Evolutionary conservation across 176 grass and related monocot genomes (phyloP).

Genomic region (Juncus effusus): DNA sequence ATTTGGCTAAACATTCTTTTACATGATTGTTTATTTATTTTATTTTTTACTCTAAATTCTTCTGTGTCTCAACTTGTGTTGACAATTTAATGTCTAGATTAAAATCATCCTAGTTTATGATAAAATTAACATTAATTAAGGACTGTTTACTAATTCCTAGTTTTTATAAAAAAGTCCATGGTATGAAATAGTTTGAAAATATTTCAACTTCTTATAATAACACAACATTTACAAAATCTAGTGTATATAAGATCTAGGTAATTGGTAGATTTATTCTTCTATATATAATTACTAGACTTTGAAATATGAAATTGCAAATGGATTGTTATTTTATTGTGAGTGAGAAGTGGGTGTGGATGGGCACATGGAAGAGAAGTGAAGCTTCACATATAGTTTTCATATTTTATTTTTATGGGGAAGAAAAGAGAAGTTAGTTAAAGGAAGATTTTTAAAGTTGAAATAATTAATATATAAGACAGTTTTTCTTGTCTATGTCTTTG

Average conservation of each 20-base stretch:
- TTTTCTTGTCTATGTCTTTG: too few species aligned
- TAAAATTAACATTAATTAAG: too few species aligned
- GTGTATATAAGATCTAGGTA: slow-evolving; percentile 1
- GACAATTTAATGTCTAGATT: too few species aligned
- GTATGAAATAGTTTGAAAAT: too few species aligned
- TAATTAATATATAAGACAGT: too few species aligned
- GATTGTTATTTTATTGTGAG: slow-evolving; percentile 14
- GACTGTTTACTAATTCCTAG: too few species aligned
- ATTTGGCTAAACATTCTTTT: neutral
- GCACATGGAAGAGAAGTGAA: slow-evolving; percentile 23
- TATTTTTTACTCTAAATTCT: neutral
- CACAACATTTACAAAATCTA: neutral
- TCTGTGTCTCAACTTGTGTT: neutral
- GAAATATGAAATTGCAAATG: slow-evolving; percentile 18
- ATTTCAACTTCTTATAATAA: too few species aligned
- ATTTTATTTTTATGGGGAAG: neutral
- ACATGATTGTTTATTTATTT: neutral
- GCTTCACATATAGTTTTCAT: neutral
- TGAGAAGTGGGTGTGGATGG: slow-evolving; percentile 26
- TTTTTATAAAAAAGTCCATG: too few species aligned
- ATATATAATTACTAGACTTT: slow-evolving; percentile 17
- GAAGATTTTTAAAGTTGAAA: slow-evolving; percentile 15
- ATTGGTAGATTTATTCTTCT: slow-evolving; percentile 2
- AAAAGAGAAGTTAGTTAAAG: slow-evolving; percentile 14
- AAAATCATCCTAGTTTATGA: too few species aligned